These are phyloP conservation scores for Suhomyces pyralidae DNA, from an alignment of 805 yeast genomes.

Conservation along the genomic window DNA sequence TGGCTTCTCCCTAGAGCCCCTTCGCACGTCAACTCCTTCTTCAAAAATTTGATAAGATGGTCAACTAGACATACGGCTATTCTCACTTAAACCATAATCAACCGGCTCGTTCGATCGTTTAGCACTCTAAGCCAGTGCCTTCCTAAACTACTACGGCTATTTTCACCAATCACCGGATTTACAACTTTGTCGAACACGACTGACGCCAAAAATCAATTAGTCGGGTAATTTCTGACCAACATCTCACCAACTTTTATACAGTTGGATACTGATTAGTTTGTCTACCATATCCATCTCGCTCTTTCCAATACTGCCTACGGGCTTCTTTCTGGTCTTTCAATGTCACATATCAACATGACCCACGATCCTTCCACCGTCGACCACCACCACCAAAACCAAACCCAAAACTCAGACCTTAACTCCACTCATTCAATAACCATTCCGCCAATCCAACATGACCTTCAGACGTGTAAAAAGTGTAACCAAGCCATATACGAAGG, in stretches of 20 bases:
- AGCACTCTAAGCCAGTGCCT: neutral
- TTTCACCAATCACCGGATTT: neutral
- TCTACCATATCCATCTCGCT: neutral
- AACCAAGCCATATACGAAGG: constrained; percentile 67
- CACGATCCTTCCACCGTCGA: neutral
- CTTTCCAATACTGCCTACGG: neutral
- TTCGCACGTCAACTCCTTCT: neutral
- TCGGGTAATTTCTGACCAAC: neutral
- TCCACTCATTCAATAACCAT: constrained; percentile 4
- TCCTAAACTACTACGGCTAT: neutral
- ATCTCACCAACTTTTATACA: neutral
- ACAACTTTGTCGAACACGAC: neutral
- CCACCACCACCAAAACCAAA: neutral
- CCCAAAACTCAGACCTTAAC: neutral
- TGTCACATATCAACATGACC: constrained; percentile 3
- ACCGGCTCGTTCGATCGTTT: neutral
- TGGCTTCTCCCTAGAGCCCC: neutral
- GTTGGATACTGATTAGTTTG: neutral
- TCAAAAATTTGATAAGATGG: neutral
- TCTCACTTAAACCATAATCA: neutral
- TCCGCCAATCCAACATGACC: constrained; percentile 6
- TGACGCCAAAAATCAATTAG: neutral
- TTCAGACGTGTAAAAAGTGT: constrained; percentile 41
- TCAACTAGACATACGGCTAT: neutral
- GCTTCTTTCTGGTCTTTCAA: neutral